Evolutionary conservation across 1,284 basidiomycete genomes (phyloP), one percentile per base, ranked within the genome.

Genomic region (Butyriboletus pseudospeciosus): DNA sequence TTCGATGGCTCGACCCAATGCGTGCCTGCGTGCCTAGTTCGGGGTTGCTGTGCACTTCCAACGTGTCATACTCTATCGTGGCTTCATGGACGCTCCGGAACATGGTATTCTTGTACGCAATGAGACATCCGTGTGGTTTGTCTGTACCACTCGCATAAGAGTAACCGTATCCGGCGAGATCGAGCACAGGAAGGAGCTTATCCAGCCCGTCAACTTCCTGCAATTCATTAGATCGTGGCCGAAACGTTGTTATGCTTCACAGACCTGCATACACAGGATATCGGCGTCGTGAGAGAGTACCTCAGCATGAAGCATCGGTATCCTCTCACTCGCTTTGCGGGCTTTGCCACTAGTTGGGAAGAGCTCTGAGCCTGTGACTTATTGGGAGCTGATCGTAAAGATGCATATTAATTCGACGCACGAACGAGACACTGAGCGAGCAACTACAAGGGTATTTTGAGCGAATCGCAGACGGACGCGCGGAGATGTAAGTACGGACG

Each of bases 71-170:
- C 53, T 77, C 73, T 13, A 94, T 70, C 13, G 75, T 69, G 51
- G 73, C 72, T 41, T 79, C 68, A 2, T 71, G 76, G 20, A 77
- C 58, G 52, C 78, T 72, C 12, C 68, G 70, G 65, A 82, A 92
- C n/a, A 71, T 61, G 34, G 74, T 66, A 20, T 73, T 72, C 52
- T 82, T 81, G 71, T 83, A 92, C 2, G 87, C 83, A 57, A 95
- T 82, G 50, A 94, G 80, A 66, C 90, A 88, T 4, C 93, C 93
- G 62, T 96, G 93, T 46, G 80, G 81, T 72, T 95, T 95, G 14
- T 74, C 74, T 30, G 77, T 80, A 8, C 90, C 92, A 35, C 79
- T 76, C 4, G 82, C 83, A 67, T 83, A 85, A 46, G 83, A 75
- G 63, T 81, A 71, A 10, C 72, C 69, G 66, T 89, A 91, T 12